Conservation (phyloP, 345 rosid genomes). For the Eucalyptus pauciflora region DNA sequence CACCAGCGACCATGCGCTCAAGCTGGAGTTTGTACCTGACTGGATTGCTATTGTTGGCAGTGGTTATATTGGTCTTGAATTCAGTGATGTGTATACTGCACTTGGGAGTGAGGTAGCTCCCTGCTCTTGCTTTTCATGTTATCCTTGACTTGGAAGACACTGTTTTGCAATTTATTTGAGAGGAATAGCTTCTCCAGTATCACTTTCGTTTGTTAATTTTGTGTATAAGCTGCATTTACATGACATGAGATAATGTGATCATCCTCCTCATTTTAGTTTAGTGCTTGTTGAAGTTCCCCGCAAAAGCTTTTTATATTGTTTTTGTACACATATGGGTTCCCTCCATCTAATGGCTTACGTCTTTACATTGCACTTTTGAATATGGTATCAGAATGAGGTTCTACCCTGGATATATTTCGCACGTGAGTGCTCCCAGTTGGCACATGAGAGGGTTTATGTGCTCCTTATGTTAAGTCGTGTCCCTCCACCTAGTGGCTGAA, state of each 20-base stretch:
- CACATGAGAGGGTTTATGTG: neutral
- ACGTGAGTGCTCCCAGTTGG: neutral
- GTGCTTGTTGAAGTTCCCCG: neutral
- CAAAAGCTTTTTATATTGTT: neutral
- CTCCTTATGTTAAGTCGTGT: neutral
- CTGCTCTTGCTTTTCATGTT: neutral
- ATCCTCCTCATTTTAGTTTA: neutral
- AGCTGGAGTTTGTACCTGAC: slow-evolving; percentile 88
- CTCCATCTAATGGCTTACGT: neutral
- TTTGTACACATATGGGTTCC: neutral
- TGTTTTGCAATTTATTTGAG: neutral
- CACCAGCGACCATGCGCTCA: slow-evolving; percentile 98
- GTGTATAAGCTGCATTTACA: neutral
- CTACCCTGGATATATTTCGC: neutral
- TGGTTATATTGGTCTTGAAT: slow-evolving; percentile 99
- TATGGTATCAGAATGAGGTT: neutral
- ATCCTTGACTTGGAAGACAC: neutral
- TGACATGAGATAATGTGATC: neutral
- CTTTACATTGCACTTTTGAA: neutral
- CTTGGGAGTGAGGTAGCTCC: slow-evolving; percentile 92
- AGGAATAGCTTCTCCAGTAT: neutral
- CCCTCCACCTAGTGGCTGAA: neutral
- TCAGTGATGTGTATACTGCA: slow-evolving; percentile 98
- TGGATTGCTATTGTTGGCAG: slow-evolving; percentile 99
- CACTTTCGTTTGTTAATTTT: neutral